A percentile compares a stretch with the other conserved stretches of the same genome.
Evolutionary conservation across 345 rosid species (phyloP).

Genomic region (Citrus sinensis): DVS_A1.0 CM039162.1:27082001-27082500

Average conservation of each 20-base stretch:
- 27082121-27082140: not conserved
- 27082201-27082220: not conserved
- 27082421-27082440: not conserved
- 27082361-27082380: not conserved
- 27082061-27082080: not conserved
- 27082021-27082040: slow-evolving; percentile 42
- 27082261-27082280: not conserved
- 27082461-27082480: too few species aligned
- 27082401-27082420: not conserved
- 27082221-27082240: not conserved
- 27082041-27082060: slow-evolving; percentile 39
- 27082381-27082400: not conserved
- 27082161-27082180: not conserved
- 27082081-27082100: not conserved
- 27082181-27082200: not conserved
- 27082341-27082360: not conserved
- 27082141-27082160: not conserved
- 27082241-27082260: not conserved
- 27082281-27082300: too few species aligned
- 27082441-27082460: too few species aligned
- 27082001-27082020: slow-evolving; percentile 14
- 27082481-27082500: too few species aligned
- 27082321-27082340: not conserved
- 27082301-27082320: too few species aligned
- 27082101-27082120: not conserved